Conservation (phyloP, 345 rosid species). For the Pugionium dolabratum region DNA sequence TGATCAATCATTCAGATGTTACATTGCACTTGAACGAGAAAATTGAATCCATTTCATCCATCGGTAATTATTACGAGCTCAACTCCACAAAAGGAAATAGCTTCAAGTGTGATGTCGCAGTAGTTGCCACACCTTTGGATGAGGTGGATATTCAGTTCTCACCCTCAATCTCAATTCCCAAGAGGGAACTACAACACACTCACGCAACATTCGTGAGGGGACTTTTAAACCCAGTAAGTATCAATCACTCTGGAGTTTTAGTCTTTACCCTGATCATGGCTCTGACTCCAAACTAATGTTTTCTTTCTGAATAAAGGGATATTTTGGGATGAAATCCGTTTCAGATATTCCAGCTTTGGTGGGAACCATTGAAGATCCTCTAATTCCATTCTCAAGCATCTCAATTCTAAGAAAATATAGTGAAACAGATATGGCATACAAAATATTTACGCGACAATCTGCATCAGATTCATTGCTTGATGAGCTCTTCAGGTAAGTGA, state of each 20-base stretch:
- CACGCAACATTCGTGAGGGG: constrained; percentile 95
- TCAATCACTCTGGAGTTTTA: constrained; percentile 7
- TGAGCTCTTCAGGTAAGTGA: constrained; percentile 69
- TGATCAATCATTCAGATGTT: constrained; percentile 69
- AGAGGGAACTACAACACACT: constrained; percentile 82
- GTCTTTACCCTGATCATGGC: neutral
- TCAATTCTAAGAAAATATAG: constrained; percentile 62
- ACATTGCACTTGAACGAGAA: constrained; percentile 65
- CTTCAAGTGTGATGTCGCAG: constrained; percentile 65
- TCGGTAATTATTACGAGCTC: constrained; percentile 70
- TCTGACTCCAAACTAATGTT: constrained; percentile 22
- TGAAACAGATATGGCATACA: constrained; percentile 62
- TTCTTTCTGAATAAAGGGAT: constrained; percentile 50
- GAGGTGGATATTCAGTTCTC: constrained; percentile 66
- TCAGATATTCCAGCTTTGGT: constrained; percentile 74
- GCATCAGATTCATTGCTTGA: constrained; percentile 70
- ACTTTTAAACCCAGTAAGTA: constrained; percentile 75
- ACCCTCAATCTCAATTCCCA: constrained; percentile 68
- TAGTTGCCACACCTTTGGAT: constrained; percentile 78
- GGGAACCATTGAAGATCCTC: constrained; percentile 78
- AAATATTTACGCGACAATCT: constrained; percentile 68
- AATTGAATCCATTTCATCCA: constrained; percentile 62
- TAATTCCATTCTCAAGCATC: constrained; percentile 79
- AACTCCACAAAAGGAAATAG: constrained; percentile 69
- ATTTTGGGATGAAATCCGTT: constrained; percentile 62